These are phyloP conservation scores for Colletotrichum nymphaeae DNA, from an alignment of 2,329 filamentous ascomycete species.

Conservation along the genomic window DNA sequence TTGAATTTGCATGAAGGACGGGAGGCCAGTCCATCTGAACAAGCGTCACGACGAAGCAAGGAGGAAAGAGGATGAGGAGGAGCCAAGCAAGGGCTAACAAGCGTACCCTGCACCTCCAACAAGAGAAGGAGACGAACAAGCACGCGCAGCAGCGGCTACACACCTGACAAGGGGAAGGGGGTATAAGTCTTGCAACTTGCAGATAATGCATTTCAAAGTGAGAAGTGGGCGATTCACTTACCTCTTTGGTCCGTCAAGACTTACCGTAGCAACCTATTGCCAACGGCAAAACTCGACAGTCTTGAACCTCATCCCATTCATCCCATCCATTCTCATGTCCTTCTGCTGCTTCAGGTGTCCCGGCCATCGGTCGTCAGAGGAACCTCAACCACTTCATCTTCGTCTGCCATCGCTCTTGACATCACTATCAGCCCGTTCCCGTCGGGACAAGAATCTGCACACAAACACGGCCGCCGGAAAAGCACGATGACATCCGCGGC, in stretches of 20 bases:
- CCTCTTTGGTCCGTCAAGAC: slow-evolving; percentile 4
- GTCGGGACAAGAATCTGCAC: not conserved
- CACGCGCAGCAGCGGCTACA: not conserved
- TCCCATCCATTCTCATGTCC: not conserved
- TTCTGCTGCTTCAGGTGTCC: not conserved
- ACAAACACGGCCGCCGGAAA: not conserved
- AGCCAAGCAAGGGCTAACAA: not conserved
- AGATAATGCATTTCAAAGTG: not conserved
- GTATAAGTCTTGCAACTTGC: not conserved
- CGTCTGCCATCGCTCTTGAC: not conserved
- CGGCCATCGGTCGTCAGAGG: not conserved
- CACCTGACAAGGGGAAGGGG: slow-evolving; percentile 5
- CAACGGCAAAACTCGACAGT: not conserved
- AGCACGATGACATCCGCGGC: not conserved
- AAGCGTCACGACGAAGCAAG: not conserved
- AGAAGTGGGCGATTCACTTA: slow-evolving; percentile 3
- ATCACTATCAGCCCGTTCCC: not conserved
- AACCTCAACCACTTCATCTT: not conserved
- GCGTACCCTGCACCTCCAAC: not conserved
- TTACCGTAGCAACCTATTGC: not conserved
- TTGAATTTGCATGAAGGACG: not conserved
- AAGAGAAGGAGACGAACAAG: slow-evolving; percentile 9
- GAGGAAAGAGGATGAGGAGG: slow-evolving; percentile 7
- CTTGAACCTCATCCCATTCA: not conserved
- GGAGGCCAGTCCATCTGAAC: not conserved